A percentile compares a stretch with the other conserved stretches of the same genome.
Evolutionary conservation across 2,329 filamentous ascomycete species (phyloP).

Genomic region (Chaetomiaceae sp.): DNA sequence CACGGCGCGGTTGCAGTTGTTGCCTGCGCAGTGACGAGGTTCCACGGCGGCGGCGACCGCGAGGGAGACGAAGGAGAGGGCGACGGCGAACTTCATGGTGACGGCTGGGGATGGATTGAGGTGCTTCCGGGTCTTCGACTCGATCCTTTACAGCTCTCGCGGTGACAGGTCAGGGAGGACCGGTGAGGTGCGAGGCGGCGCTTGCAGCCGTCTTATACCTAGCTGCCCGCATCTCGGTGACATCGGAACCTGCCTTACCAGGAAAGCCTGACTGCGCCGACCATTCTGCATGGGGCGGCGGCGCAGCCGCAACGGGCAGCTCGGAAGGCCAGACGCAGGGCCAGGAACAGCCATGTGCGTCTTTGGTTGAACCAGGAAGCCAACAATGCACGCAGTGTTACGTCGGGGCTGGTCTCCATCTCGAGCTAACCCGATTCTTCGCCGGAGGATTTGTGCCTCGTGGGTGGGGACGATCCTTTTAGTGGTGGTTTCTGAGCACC

Average conservation of each 20-base stretch:
- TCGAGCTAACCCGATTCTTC: conserved; percentile 8
- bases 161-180: no score
- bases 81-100: conserved; percentile 41
- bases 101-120: conserved; percentile 14
- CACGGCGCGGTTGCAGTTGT: conserved; percentile 46
- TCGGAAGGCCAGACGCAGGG: neutral
- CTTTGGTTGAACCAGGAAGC: neutral
- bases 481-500: neutral
- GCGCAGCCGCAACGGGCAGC: neutral
- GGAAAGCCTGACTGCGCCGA: neutral
- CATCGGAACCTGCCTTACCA: neutral
- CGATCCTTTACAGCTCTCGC: no score
- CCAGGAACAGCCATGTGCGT: conserved; percentile 7
- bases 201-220: neutral
- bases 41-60: conserved; percentile 36
- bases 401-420: neutral
- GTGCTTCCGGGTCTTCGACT: no score
- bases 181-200: neutral
- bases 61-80: conserved; percentile 37
- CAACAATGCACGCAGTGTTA: conserved; percentile 5
- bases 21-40: conserved; percentile 36
- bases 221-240: neutral
- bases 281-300: neutral
- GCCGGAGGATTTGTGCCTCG: conserved; percentile 1
- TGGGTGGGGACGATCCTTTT: neutral